These are phyloP conservation scores for Hypoxylon sp. DNA, from an alignment of 2,329 filamentous ascomycete species.

Conservation along the genomic window DNA sequence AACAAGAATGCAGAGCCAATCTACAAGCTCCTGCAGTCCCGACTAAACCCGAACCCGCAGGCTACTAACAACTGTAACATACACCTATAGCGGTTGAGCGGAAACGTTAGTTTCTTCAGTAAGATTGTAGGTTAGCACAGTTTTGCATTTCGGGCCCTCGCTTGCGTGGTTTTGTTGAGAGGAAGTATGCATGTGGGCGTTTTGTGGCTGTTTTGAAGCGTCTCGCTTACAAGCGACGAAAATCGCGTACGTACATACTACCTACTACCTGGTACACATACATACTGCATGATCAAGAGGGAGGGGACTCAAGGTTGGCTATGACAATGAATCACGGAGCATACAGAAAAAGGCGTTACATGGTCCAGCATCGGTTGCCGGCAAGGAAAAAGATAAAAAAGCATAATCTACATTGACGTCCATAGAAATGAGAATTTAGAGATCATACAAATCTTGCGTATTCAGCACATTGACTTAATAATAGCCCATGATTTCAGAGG, in stretches of 20 bases:
- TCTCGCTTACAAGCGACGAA: neutral
- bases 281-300: neutral
- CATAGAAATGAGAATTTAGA: slow-evolving; percentile 6
- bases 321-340: neutral
- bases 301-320: neutral
- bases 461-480: neutral
- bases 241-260: slow-evolving; percentile 7
- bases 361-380: slow-evolving; percentile 2
- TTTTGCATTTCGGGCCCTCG: neutral
- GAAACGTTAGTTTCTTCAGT: neutral
- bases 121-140: neutral
- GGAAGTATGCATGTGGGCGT: neutral
- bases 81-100: neutral
- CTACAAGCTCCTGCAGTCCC: slow-evolving; percentile 63
- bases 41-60: slow-evolving; percentile 66
- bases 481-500: neutral
- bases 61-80: slow-evolving; percentile 56
- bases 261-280: neutral
- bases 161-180: neutral
- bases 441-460: neutral
- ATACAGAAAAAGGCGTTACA: slow-evolving; percentile 18
- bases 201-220: slow-evolving; percentile 2
- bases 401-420: slow-evolving; percentile 4
- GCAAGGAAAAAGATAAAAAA: neutral
- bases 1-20: slow-evolving; percentile 65